A percentile compares a stretch with the other conserved stretches of the same genome.
These are phyloP conservation scores for Lippia alba DNA, from an alignment of 305 asterid genomes.

Conservation along the genomic window DNA sequence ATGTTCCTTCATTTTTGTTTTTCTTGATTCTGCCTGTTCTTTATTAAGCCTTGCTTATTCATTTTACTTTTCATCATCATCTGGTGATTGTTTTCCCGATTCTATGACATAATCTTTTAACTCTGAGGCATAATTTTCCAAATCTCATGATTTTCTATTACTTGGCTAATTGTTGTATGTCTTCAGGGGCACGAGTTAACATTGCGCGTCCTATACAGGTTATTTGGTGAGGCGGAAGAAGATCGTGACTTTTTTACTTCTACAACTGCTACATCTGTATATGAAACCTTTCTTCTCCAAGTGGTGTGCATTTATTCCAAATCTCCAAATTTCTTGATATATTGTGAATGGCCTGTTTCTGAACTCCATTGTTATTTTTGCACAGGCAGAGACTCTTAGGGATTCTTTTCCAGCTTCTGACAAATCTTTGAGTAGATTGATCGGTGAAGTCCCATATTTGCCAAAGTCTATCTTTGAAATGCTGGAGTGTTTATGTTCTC, in stretches of 20 bases:
- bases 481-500: slow-evolving; percentile 84
- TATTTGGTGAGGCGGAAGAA: slow-evolving; percentile 96
- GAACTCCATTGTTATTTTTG: slow-evolving; percentile 29
- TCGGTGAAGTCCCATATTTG: slow-evolving; percentile 89
- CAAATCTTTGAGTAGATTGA: slow-evolving; percentile 93
- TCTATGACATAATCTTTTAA: neutral
- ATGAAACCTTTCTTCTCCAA: slow-evolving; percentile 85
- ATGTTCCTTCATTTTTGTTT: neutral
- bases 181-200: slow-evolving; percentile 99
- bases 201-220: slow-evolving; percentile 90
- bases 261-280: slow-evolving; percentile 85
- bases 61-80: slow-evolving; percentile 25
- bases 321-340: slow-evolving; percentile 34
- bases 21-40: slow-evolving; percentile 13
- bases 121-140: slow-evolving; percentile 32
- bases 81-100: neutral
- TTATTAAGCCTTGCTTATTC: slow-evolving; percentile 14
- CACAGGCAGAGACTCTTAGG: slow-evolving; percentile 87
- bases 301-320: slow-evolving; percentile 65
- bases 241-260: slow-evolving; percentile 90
- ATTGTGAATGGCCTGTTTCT: slow-evolving; percentile 29
- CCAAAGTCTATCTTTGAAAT: slow-evolving; percentile 77
- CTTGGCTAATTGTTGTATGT: slow-evolving; percentile 62
- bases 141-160: slow-evolving; percentile 30
- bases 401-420: slow-evolving; percentile 96